A percentile compares a stretch with the other conserved stretches of the same genome.
phyloP scores from a whole-genome alignment of 2,329 filamentous ascomycete species.

The Botrytis byssoidea region DNA sequence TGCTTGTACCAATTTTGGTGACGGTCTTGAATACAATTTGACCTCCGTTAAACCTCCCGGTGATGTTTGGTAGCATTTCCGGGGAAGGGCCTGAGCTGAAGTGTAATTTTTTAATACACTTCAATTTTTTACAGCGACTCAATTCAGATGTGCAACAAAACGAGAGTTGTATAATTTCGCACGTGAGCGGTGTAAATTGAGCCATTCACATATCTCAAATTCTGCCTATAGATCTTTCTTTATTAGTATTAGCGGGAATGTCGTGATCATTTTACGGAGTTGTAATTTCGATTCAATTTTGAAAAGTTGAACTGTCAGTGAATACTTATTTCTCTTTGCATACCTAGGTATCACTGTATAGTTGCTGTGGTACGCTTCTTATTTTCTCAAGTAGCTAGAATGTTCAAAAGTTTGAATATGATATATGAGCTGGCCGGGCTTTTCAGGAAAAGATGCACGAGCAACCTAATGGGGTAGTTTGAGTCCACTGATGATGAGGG shows the following conservation, averaged over 20 bases:
- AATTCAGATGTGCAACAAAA: neutral
- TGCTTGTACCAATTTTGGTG: neutral
- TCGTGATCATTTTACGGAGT: neutral
- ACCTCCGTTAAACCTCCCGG: neutral
- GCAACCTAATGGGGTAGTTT: neutral
- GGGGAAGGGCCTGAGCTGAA: neutral
- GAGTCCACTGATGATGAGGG: neutral
- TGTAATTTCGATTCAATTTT: neutral
- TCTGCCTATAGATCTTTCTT: neutral
- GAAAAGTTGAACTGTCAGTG: neutral
- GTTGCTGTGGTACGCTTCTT: rapidly evolving
- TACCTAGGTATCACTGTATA: neutral
- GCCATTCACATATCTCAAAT: neutral
- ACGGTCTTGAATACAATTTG: neutral
- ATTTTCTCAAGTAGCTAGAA: neutral
- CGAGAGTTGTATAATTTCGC: neutral
- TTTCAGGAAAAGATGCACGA: neutral
- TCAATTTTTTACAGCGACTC: neutral
- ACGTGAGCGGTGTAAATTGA: neutral
- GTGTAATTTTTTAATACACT: neutral
- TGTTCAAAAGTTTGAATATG: neutral
- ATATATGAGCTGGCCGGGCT: neutral
- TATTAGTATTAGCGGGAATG: neutral
- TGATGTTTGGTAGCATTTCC: neutral
- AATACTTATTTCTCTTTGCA: neutral